Evolutionary conservation across 768 basidiomycete genomes (phyloP), one percentile per base, ranked within the genome.

Genomic region (Suillus variegatus): DNA sequence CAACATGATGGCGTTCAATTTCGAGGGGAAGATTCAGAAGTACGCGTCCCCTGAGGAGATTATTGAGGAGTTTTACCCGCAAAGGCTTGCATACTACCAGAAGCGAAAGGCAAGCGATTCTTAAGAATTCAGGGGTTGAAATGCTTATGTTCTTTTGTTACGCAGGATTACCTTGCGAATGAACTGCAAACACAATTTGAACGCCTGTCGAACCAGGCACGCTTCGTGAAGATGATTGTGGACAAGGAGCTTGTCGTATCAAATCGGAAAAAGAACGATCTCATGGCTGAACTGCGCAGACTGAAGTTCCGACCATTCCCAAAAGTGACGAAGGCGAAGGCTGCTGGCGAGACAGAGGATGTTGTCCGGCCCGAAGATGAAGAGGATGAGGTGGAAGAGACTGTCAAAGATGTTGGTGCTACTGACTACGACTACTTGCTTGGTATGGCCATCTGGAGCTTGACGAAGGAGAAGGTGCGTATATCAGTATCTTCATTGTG

Each of bases 1-100:
- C 75, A 99, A 99, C 80, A 99, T 99, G 97, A 97, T 99, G 20
- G 95, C 94, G 78, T 99, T 99, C 77, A 97, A 99, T 77, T 86
- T 93, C 66, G 92, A 96, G 20, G 91, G 94, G 70, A 97, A 97
- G 82, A 97, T 99, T 80, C 94, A 90, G 80, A 96, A 90, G 78
- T 99, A 98, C 76, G 81, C 86, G 20, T 85, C 89, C 0, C 88
- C 97, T 0, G 97, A 99, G 74, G 91, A 95, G 69, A 93, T 99
- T 62, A 77, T 99, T 54, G 89, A 93, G 68, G 96, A 97, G 46
- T 99, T 97, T 75, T 99, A 93, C 74, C 92, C 93, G 35, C 80
- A 88, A 64, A 88, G 97, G 18, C 79, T 99, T 68, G 88, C 92
- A 35, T 95, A 86, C 78, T 99, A 99, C 75, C 95, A 96, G 80